Conservation (phyloP, 208 protist genomes). For the Wallacemonas sp. region DNA sequence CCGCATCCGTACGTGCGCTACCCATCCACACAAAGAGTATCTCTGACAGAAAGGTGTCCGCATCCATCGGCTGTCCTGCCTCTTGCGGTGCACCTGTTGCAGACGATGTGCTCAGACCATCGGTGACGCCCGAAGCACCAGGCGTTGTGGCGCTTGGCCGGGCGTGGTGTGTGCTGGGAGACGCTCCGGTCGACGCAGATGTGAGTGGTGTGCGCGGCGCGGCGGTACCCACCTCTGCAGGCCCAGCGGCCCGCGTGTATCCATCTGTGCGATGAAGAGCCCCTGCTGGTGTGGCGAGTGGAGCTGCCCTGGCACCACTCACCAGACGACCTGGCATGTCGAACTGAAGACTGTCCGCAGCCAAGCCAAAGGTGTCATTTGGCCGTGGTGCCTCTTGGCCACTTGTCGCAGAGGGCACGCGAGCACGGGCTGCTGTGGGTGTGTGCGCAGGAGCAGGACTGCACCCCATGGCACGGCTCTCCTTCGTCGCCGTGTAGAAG, state of each 20-base stretch:
- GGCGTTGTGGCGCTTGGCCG: background rate
- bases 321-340: background rate
- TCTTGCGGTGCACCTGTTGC: background rate
- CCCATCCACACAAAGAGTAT: slow-evolving; percentile 76
- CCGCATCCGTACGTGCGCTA: slow-evolving; percentile 41
- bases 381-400: too few relatives aligned
- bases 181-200: background rate
- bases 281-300: too few relatives aligned
- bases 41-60: slow-evolving; percentile 43
- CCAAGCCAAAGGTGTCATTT: background rate
- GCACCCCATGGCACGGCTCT: background rate
- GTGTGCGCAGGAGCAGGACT: background rate
- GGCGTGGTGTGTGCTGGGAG: background rate
- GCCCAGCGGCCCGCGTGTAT: too few relatives aligned
- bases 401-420: too few relatives aligned
- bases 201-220: background rate
- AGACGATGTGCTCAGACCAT: background rate
- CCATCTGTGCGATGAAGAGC: too few relatives aligned
- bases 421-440: background rate
- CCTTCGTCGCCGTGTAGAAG: background rate
- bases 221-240: background rate
- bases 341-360: background rate
- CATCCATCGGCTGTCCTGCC: slow-evolving; percentile 27
- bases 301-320: background rate
- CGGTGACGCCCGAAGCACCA: too few relatives aligned